Conservation (phyloP, 768 basidiomycete species). For the Trichaptum fuscoviolaceum region DNA sequence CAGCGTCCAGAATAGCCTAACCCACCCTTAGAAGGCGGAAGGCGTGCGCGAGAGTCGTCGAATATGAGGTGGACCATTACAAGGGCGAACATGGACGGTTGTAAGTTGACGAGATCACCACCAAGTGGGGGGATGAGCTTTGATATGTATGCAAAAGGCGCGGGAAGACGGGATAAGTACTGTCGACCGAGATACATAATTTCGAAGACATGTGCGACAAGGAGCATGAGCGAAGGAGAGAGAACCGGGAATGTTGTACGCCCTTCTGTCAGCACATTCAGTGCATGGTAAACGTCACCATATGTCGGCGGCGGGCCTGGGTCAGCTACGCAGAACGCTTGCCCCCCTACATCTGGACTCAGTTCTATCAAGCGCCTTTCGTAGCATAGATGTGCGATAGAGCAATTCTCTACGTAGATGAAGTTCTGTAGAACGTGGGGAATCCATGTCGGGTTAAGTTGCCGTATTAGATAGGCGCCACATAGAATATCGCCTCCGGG, state of each 20-base stretch:
- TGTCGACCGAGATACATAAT: slow-evolving; percentile 44
- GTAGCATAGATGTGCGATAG: slow-evolving; percentile 65
- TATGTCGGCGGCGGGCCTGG: slow-evolving; percentile 58
- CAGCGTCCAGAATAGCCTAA: slow-evolving; percentile 58
- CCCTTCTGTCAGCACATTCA: slow-evolving; percentile 53
- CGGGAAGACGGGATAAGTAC: slow-evolving; percentile 26
- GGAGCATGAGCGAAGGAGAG: slow-evolving; percentile 60
- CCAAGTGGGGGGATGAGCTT: slow-evolving; percentile 38
- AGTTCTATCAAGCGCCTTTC: slow-evolving; percentile 64
- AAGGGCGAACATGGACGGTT: slow-evolving; percentile 54
- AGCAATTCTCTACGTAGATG: slow-evolving; percentile 72
- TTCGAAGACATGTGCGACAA: slow-evolving; percentile 58
- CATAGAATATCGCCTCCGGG: slow-evolving; percentile 69
- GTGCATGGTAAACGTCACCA: slow-evolving; percentile 53
- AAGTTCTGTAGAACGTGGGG: slow-evolving; percentile 54
- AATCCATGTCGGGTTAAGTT: slow-evolving; percentile 61
- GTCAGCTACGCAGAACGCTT: slow-evolving; percentile 63
- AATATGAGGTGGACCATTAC: slow-evolving; percentile 52
- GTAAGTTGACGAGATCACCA: slow-evolving; percentile 49
- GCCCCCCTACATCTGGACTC: slow-evolving; percentile 64
- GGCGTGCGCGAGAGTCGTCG: slow-evolving; percentile 59
- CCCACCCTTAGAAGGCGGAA: slow-evolving; percentile 50
- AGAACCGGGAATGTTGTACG: slow-evolving; percentile 49
- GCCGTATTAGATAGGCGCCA: slow-evolving; percentile 56
- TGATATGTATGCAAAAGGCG: slow-evolving; percentile 12